Conservation (phyloP, 148 eudicot species). For the Persicaria maculosa region DNA sequence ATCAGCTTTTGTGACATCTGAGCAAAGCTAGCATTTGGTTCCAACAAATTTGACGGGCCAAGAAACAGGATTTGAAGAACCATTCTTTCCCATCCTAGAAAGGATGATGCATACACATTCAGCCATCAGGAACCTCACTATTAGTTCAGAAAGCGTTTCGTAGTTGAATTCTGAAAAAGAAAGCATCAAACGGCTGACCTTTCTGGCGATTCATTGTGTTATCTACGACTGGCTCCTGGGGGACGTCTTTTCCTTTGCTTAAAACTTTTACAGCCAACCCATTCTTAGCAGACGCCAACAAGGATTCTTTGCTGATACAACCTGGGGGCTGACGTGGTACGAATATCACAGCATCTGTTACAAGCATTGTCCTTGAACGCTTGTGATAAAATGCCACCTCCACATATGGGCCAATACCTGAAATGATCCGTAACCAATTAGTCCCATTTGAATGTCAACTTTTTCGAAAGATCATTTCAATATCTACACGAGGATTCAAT, state of each 20-base stretch:
- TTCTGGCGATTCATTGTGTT: constrained; percentile 69
- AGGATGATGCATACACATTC: background rate
- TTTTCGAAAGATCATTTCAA: no score
- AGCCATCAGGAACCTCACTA: constrained; percentile 3
- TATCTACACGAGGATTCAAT: no score
- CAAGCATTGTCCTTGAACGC: constrained; percentile 75
- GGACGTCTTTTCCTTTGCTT: constrained; percentile 81
- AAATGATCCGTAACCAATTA: background rate
- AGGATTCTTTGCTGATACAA: constrained; percentile 74
- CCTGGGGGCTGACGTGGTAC: constrained; percentile 88
- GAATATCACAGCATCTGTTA: constrained; percentile 94
- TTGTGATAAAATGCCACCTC: constrained; percentile 99
- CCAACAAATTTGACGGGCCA: constrained; percentile 93
- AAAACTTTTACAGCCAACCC: constrained; percentile 93
- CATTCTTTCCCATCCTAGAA: constrained; percentile 98
- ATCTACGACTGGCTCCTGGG: constrained; percentile 83
- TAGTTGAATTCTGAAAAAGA: background rate
- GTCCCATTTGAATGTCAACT: background rate
- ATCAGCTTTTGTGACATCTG: constrained; percentile 96
- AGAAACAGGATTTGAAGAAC: constrained; percentile 96
- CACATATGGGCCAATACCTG: constrained; percentile 97
- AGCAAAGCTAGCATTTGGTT: constrained; percentile 83
- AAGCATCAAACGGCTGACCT: constrained; percentile 33
- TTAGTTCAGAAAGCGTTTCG: background rate
- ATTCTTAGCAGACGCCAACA: constrained; percentile 83